Evolutionary conservation across 495 filamentous ascomycete species (phyloP).

Genomic region (Bombardia bombarda): DNA sequence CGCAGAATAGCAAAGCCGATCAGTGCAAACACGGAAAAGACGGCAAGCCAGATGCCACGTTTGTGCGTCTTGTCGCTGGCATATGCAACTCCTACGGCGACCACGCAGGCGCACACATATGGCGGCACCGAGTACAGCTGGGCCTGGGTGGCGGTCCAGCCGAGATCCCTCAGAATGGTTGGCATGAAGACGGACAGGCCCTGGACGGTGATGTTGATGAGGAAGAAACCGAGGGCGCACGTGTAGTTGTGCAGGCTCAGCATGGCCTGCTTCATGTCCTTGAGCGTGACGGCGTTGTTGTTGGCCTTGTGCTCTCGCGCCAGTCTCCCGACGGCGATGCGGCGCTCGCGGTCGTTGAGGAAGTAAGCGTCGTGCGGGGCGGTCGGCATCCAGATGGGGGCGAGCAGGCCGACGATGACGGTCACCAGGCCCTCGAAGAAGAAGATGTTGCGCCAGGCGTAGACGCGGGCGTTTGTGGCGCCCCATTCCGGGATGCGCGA

Average conservation of each 20-base stretch:
- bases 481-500: constrained; percentile 42
- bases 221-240: constrained; percentile 38
- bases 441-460: constrained; percentile 60
- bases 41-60: constrained; percentile 52
- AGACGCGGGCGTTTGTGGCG: constrained; percentile 32
- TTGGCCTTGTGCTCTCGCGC: constrained; percentile 28
- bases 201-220: constrained; percentile 47
- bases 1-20: constrained; percentile 31
- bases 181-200: constrained; percentile 45
- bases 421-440: constrained; percentile 56
- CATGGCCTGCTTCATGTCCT: constrained; percentile 30
- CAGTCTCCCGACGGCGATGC: constrained; percentile 33
- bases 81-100: constrained; percentile 51
- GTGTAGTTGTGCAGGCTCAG: constrained; percentile 39
- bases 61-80: constrained; percentile 49
- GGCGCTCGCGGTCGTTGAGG: constrained; percentile 42
- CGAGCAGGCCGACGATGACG: constrained; percentile 38
- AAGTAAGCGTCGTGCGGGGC: constrained; percentile 42
- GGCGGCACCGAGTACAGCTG: constrained; percentile 46
- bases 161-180: constrained; percentile 39
- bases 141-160: constrained; percentile 34
- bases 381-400: constrained; percentile 49
- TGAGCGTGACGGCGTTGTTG: constrained; percentile 28
- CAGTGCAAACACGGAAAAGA: constrained; percentile 37
- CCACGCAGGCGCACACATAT: constrained; percentile 43